Evolutionary conservation across 768 basidiomycete species (phyloP).

Genomic region (Lyophyllum atratum): DNA sequence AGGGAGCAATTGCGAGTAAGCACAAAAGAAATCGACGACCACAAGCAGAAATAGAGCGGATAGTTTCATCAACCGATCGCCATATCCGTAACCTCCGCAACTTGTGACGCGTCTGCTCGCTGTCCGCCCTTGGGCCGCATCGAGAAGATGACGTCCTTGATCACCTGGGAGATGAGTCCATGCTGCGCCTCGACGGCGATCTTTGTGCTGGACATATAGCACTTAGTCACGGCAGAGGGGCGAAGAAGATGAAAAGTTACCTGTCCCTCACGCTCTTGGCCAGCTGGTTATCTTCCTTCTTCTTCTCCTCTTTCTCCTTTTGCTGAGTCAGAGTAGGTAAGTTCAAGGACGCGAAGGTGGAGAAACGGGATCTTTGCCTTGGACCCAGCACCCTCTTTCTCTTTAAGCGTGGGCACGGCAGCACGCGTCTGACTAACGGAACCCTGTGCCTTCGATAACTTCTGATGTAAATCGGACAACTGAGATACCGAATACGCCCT

Average conservation of each 20-base stretch:
- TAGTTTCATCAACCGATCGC: constrained; percentile 39
- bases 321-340: constrained; percentile 21
- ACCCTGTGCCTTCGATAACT: constrained; percentile 72
- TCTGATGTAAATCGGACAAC: constrained; percentile 86
- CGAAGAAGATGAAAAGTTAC: constrained; percentile 33
- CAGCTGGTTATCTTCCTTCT: constrained; percentile 87
- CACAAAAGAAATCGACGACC: background rate
- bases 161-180: constrained; percentile 88
- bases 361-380: constrained; percentile 38
- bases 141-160: constrained; percentile 93
- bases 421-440: constrained; percentile 62
- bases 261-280: constrained; percentile 91
- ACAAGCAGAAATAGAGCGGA: background rate
- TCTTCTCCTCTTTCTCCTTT: constrained; percentile 69
- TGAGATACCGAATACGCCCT: constrained; percentile 93
- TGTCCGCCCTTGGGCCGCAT: constrained; percentile 40
- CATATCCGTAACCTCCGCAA: constrained; percentile 48
- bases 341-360: background rate
- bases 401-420: constrained; percentile 52
- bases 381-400: constrained; percentile 41
- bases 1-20: background rate
- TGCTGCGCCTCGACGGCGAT: constrained; percentile 92
- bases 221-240: background rate
- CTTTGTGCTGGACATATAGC: constrained; percentile 60
- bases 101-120: constrained; percentile 20